Evolutionary conservation across 2,329 filamentous ascomycete species (phyloP), one percentile per base, ranked within the genome.

Genomic region (Ophiosphaerella herpotricha): DNA sequence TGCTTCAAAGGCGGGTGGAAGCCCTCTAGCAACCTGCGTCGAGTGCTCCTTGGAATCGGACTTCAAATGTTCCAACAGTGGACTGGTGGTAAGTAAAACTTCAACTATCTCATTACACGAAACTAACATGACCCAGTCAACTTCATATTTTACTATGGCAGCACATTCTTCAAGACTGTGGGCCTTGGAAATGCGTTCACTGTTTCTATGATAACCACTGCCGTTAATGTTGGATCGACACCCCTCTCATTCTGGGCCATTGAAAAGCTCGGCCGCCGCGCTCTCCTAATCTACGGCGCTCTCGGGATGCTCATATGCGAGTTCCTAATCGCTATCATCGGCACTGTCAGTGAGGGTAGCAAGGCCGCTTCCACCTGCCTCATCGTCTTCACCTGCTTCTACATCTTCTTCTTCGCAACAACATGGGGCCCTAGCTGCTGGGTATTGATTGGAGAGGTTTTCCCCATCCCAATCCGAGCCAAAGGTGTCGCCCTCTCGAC

Each of bases 381-480:
- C 81, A 91, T 96, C 59, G 85, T 89, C 54, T 94, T 95, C 78
- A 94, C 94, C 70, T 88, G 86, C 78, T 86, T 96, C 79, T 94
- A 91, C 82, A 92, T 96, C 80, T 91, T 90, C 82, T 93, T 88
- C 82, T 96, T 96, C 73, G 91, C 91, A 52, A 86, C 83, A 50
- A 96, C 91, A 57, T 96, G 90, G 91, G 91, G 91, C 45, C 90
- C 90, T 6, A 87, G 80, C 48, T 82, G 81, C 23, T 85, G 82
- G 83, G 79, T 81, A 48, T 83, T 95, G 62, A 92, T 94, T 66
- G 91, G 91, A 71, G 91, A 96, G 79, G 88, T 94, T 75, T 96
- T 89, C 84, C 90, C 91, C 50, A 84, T 96, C 46, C 90, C 89
- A 54, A 93, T 96, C 75, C 89, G 91, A 67, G 89, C 91, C 35